Evolutionary conservation across 1,284 basidiomycete genomes (phyloP).

Genomic region (Cryptococcus hybrid): DNA sequence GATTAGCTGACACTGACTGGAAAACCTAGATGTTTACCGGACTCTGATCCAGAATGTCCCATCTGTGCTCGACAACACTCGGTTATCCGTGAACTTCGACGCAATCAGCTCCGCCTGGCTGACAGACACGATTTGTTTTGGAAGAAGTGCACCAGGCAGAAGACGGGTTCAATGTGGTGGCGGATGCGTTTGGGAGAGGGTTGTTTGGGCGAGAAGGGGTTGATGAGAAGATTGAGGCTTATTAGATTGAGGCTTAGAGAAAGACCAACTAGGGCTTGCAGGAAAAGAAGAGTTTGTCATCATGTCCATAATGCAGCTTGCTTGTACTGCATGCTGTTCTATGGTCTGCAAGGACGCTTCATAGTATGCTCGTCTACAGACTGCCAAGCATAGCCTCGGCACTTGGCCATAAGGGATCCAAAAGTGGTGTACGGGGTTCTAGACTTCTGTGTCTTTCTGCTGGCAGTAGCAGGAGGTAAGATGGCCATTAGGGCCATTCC

Average conservation of each 20-base stretch:
- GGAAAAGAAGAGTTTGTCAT: no score
- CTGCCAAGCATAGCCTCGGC: no score
- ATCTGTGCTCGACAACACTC: conserved; percentile 80
- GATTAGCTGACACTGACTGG: background rate
- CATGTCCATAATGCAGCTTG: no score
- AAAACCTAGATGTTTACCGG: conserved; percentile 66
- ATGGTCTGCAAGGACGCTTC: no score
- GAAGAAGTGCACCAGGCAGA: conserved; percentile 80
- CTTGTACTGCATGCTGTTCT: no score
- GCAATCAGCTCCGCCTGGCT: conserved; percentile 75
- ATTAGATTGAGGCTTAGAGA: background rate
- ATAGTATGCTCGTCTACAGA: no score
- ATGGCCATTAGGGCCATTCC: no score
- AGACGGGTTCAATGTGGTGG: conserved; percentile 76
- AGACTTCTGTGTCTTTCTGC: no score
- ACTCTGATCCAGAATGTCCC: conserved; percentile 85
- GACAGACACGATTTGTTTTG: conserved; percentile 87
- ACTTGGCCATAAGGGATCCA: no score
- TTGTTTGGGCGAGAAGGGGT: conserved; percentile 40
- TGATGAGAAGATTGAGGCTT: conserved; percentile 1
- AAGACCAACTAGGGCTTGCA: no score
- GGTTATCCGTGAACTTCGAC: conserved; percentile 81
- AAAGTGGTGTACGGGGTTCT: no score
- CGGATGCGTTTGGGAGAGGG: conserved; percentile 73
- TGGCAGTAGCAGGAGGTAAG: no score